Evolutionary conservation across 768 basidiomycete genomes (phyloP).

Genomic region (Suillus lakei): DNA sequence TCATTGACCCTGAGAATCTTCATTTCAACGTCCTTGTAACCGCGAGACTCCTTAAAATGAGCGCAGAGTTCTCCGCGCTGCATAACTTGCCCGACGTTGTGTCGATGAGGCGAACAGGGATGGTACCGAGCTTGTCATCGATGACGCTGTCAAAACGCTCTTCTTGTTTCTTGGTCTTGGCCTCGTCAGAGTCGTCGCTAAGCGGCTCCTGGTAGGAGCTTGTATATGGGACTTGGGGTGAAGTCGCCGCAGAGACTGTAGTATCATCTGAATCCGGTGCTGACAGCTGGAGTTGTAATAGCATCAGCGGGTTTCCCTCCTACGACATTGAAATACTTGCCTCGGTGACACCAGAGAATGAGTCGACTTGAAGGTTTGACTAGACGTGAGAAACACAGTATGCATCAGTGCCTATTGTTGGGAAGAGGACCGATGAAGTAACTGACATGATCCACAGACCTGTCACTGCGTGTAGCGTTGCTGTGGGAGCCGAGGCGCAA

Average conservation of each 20-base stretch:
- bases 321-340: not conserved
- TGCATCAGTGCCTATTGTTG: not conserved
- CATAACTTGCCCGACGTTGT: not conserved
- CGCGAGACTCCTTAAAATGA: not conserved
- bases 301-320: not conserved
- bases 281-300: not conserved
- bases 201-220: not conserved
- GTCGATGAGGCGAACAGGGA: constrained; percentile 5
- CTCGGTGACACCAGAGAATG: not conserved
- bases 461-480: not conserved
- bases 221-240: not conserved
- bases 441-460: not conserved
- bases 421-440: not conserved
- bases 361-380: not conserved
- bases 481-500: not conserved
- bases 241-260: not conserved
- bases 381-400: not conserved
- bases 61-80: not conserved
- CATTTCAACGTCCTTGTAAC: not conserved
- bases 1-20: not conserved
- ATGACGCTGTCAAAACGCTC: not conserved
- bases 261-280: not conserved
- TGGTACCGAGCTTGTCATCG: not conserved
- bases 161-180: not conserved
- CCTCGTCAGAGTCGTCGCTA: not conserved